Percentiles rank a stretch among this genome's conserved stretches.
These are phyloP conservation scores for Sporothrix pallida DNA, from an alignment of 2,329 filamentous ascomycete species.

Conservation along the genomic window DNA sequence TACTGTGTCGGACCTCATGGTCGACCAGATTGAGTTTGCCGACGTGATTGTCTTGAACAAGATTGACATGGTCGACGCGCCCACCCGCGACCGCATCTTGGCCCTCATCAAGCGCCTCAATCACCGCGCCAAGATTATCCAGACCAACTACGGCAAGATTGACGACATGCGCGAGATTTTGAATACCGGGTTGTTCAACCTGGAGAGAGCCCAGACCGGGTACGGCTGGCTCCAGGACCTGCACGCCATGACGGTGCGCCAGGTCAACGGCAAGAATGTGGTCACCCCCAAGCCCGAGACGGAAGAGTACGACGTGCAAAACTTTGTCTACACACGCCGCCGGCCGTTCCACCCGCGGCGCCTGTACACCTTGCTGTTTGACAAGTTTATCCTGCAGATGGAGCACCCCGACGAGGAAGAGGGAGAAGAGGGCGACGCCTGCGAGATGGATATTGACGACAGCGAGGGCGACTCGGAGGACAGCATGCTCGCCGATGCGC, in stretches of 20 bases:
- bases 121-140: slow-evolving; percentile 67
- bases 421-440: slow-evolving; percentile 39
- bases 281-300: slow-evolving; percentile 73
- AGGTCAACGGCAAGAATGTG: slow-evolving; percentile 56
- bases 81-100: slow-evolving; percentile 54
- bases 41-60: slow-evolving; percentile 77
- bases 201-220: slow-evolving; percentile 66
- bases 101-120: slow-evolving; percentile 67
- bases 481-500: neutral
- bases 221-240: slow-evolving; percentile 74
- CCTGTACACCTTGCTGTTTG: slow-evolving; percentile 53
- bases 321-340: slow-evolving; percentile 69
- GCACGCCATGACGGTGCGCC: slow-evolving; percentile 67
- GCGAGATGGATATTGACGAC: slow-evolving; percentile 40
- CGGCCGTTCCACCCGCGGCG: slow-evolving; percentile 59
- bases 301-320: slow-evolving; percentile 73
- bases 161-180: slow-evolving; percentile 65
- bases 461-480: slow-evolving; percentile 18
- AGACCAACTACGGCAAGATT: slow-evolving; percentile 64
- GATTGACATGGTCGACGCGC: slow-evolving; percentile 59
- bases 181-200: slow-evolving; percentile 68
- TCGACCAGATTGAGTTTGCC: slow-evolving; percentile 79
- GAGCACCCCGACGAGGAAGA: slow-evolving; percentile 49
- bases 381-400: slow-evolving; percentile 59
- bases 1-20: slow-evolving; percentile 76